These are phyloP conservation scores for Suillus paluster DNA, from an alignment of 768 basidiomycete genomes.

Conservation along the genomic window DNA sequence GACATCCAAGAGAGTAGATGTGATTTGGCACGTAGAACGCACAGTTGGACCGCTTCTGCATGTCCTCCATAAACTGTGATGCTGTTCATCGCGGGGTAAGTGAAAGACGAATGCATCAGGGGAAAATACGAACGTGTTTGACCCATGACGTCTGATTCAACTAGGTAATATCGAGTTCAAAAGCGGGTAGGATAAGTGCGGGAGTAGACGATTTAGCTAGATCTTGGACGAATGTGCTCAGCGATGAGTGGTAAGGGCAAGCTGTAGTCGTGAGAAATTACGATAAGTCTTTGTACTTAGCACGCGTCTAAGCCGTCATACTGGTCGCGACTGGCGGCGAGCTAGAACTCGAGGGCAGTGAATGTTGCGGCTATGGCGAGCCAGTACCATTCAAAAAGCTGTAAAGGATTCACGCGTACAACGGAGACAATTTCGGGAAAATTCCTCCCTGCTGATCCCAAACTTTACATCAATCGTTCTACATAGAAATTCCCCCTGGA, in stretches of 20 bases:
- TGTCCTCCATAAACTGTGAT: constrained; percentile 97
- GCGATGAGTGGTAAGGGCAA: constrained; percentile 2
- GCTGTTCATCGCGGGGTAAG: constrained; percentile 44
- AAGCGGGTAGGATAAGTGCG: background rate
- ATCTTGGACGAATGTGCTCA: background rate
- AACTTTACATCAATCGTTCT: constrained; percentile 21
- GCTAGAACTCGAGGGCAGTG: constrained; percentile 1
- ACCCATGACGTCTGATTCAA: constrained; percentile 55
- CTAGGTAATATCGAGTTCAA: background rate
- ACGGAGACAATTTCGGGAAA: constrained; percentile 5
- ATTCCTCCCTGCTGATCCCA: constrained; percentile 7
- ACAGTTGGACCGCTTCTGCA: constrained; percentile 99
- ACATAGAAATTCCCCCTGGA: constrained; percentile 29
- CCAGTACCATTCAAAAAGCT: constrained; percentile 10
- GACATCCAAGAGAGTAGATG: constrained; percentile 13
- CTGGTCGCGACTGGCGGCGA: constrained; percentile 1
- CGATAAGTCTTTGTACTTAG: background rate
- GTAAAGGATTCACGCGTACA: constrained; percentile 7
- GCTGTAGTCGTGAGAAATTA: constrained; percentile 6
- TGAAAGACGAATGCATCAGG: background rate
- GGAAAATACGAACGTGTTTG: constrained; percentile 70
- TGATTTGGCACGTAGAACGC: constrained; percentile 38
- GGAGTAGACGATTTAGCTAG: background rate
- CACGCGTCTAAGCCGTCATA: background rate
- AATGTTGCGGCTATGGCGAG: constrained; percentile 28